A percentile compares a stretch with the other conserved stretches of the same genome.
Conservation (phyloP, 2,329 filamentous ascomycete genomes). For the Blastomyces silverae region DNA sequence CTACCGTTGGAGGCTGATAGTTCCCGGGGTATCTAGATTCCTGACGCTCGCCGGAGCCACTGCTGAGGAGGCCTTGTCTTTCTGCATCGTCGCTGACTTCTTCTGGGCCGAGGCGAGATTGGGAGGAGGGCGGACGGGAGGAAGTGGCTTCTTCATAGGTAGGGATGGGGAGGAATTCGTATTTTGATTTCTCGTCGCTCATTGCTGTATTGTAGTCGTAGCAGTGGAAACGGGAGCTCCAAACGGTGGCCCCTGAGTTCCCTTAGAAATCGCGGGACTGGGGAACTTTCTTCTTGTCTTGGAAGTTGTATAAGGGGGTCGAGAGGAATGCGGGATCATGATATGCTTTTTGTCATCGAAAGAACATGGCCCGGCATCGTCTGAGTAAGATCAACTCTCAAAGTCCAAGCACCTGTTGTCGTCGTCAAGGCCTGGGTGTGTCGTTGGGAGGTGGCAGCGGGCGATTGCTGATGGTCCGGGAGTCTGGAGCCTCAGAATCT, state of each 20-base stretch:
- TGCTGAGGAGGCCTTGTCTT: constrained; percentile 65
- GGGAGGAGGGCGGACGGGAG: constrained; percentile 49
- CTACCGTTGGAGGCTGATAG: constrained; percentile 76
- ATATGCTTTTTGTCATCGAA: constrained; percentile 1
- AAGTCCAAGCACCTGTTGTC: background rate
- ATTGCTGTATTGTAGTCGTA: constrained; percentile 27
- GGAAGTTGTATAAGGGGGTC: constrained; percentile 22
- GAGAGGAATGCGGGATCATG: constrained; percentile 32
- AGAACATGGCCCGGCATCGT: background rate
- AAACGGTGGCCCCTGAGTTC: constrained; percentile 27
- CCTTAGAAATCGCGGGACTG: background rate
- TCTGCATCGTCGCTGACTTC: constrained; percentile 65
- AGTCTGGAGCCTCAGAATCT: constrained; percentile 1
- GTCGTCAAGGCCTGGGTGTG: background rate
- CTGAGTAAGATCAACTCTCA: background rate
- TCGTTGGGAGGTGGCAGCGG: background rate
- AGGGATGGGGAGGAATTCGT: constrained; percentile 65
- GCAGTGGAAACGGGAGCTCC: constrained; percentile 25
- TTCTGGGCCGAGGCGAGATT: constrained; percentile 46
- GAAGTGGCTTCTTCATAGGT: constrained; percentile 75
- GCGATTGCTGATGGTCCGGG: background rate
- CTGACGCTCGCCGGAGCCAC: constrained; percentile 42
- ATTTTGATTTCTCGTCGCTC: constrained; percentile 51
- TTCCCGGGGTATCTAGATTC: constrained; percentile 26
- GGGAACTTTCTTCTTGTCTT: background rate